Conservation (phyloP, 768 basidiomycete species). For the Pisolithus tinctorius region DNA sequence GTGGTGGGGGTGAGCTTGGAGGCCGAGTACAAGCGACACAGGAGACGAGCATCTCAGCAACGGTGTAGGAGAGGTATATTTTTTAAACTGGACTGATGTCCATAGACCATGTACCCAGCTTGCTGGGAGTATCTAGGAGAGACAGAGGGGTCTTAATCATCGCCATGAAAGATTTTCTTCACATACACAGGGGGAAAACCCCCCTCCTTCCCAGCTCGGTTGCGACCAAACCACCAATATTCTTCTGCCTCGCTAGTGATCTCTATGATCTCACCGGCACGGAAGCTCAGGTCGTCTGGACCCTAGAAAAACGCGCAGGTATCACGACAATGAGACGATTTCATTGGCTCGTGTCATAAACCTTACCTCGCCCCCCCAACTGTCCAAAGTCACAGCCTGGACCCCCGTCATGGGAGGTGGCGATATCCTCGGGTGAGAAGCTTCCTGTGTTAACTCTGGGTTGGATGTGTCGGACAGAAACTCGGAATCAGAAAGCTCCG, state of each 20-base stretch:
- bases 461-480: constrained; percentile 6
- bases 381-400: constrained; percentile 26
- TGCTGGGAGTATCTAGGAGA: constrained; percentile 16
- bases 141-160: constrained; percentile 10
- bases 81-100: constrained; percentile 5
- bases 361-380: constrained; percentile 25
- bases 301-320: constrained; percentile 39
- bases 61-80: not conserved
- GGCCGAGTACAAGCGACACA: too few relatives aligned
- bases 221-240: constrained; percentile 86
- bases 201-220: constrained; percentile 52
- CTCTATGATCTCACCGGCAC: constrained; percentile 69
- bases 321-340: not conserved
- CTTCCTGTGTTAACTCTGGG: constrained; percentile 14
- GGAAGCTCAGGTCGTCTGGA: constrained; percentile 70
- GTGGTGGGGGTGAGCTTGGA: constrained; percentile 6
- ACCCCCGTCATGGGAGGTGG: constrained; percentile 4
- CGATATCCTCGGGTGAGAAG: constrained; percentile 20
- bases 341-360: not conserved
- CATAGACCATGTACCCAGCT: constrained; percentile 5
- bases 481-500: constrained; percentile 28
- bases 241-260: constrained; percentile 73
- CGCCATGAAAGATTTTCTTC: constrained; percentile 38
- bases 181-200: constrained; percentile 78
- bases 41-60: not conserved